These are phyloP conservation scores for Globisporangium barbulae DNA, from an alignment of 352 stramenopile species.

Conservation along the genomic window DNA sequence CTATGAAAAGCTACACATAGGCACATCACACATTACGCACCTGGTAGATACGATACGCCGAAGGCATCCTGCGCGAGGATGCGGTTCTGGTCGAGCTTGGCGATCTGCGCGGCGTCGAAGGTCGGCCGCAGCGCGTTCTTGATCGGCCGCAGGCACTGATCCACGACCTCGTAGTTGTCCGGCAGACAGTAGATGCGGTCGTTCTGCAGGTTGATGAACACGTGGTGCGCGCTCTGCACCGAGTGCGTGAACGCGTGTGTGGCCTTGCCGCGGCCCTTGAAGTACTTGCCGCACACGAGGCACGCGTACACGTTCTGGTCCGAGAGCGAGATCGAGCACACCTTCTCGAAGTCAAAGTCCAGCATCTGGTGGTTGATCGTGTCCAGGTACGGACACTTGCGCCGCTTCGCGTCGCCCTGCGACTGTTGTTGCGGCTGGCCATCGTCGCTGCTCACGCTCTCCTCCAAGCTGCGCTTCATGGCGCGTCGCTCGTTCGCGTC, in stretches of 20 bases:
- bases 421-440: neutral
- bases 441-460: conserved; percentile 16
- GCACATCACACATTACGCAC: conserved; percentile 15
- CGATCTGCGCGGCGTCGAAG: conserved; percentile 86
- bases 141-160: conserved; percentile 95
- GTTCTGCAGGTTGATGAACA: conserved; percentile 97
- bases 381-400: conserved; percentile 98
- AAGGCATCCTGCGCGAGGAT: conserved; percentile 94
- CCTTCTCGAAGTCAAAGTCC: conserved; percentile 99
- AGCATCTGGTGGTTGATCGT: conserved; percentile 97
- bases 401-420: conserved; percentile 44
- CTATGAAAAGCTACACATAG: neutral
- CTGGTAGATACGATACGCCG: conserved; percentile 94
- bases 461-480: conserved; percentile 52
- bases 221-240: conserved; percentile 95
- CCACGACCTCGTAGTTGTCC: conserved; percentile 99
- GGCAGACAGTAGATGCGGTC: conserved; percentile 96
- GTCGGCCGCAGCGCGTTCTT: conserved; percentile 90
- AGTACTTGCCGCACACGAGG: conserved; percentile 99
- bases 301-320: conserved; percentile 98
- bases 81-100: conserved; percentile 89
- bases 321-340: conserved; percentile 94
- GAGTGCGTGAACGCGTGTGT: conserved; percentile 97
- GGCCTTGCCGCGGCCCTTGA: conserved; percentile 91
- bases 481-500: neutral